Conservation (phyloP, 768 basidiomycete genomes). For the Termitomyces sp. region DNA sequence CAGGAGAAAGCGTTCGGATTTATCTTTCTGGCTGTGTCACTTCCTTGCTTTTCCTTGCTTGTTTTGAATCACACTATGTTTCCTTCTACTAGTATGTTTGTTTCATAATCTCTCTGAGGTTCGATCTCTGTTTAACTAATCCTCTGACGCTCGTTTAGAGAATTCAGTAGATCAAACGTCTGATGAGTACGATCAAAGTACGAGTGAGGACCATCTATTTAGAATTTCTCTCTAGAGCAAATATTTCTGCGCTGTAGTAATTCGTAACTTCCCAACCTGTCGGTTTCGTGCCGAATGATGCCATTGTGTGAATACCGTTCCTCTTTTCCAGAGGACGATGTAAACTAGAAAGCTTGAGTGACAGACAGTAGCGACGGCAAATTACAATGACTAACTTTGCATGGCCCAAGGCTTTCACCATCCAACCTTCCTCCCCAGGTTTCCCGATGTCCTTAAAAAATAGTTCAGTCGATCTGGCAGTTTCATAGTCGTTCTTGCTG, state of each 20-base stretch:
- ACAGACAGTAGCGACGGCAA: background rate
- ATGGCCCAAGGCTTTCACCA: conserved; percentile 8
- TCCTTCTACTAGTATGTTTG: no score
- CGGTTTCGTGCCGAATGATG: conserved; percentile 15
- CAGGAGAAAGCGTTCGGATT: no score
- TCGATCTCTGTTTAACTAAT: no score
- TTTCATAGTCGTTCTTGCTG: conserved; percentile 5
- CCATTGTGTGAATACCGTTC: conserved; percentile 12
- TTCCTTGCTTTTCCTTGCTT: no score
- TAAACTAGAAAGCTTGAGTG: background rate
- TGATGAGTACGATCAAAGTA: no score
- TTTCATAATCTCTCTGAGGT: no score
- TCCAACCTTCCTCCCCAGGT: conserved; percentile 13
- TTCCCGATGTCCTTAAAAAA: conserved; percentile 9
- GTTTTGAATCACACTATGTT: no score
- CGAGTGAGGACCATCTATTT: no score
- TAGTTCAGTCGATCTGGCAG: background rate
- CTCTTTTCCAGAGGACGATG: conserved; percentile 8
- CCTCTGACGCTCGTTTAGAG: no score
- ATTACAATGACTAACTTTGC: conserved; percentile 7
- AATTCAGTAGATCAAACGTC: no score
- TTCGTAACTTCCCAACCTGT: conserved; percentile 15
- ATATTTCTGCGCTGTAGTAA: conserved; percentile 15
- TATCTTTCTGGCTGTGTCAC: no score
- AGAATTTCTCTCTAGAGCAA: conserved; percentile 8